These are phyloP conservation scores for Clitopilus passeckerianus DNA, from an alignment of 768 basidiomycete species.

Conservation along the genomic window DNA sequence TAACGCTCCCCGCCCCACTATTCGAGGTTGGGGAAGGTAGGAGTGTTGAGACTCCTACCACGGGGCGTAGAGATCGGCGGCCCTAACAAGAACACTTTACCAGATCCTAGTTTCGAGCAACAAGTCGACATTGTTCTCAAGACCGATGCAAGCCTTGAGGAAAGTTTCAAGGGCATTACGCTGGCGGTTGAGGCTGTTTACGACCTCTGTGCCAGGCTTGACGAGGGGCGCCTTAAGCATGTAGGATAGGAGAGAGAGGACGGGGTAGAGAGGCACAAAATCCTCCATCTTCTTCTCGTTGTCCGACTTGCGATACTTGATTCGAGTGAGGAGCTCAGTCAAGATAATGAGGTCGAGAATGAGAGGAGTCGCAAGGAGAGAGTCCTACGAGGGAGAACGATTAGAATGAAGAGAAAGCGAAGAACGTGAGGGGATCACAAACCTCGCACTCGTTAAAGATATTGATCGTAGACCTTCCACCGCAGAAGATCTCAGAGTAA, in stretches of 20 bases:
- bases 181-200: slow-evolving; percentile 94
- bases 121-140: slow-evolving; percentile 81
- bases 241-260: slow-evolving; percentile 90
- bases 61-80: neutral
- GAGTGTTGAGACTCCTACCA: neutral
- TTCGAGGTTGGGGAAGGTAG: neutral
- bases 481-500: slow-evolving; percentile 97
- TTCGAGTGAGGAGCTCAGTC: slow-evolving; percentile 88
- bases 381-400: slow-evolving; percentile 55
- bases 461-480: slow-evolving; percentile 89
- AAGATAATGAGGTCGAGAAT: slow-evolving; percentile 93
- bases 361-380: slow-evolving; percentile 90
- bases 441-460: slow-evolving; percentile 98
- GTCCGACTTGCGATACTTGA: slow-evolving; percentile 72
- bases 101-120: slow-evolving; percentile 85
- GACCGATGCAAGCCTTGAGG: slow-evolving; percentile 90
- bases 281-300: slow-evolving; percentile 32
- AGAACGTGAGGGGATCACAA: slow-evolving; percentile 11
- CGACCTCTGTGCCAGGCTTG: slow-evolving; percentile 89
- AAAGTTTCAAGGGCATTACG: slow-evolving; percentile 90
- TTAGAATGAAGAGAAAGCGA: slow-evolving; percentile 4
- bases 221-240: slow-evolving; percentile 99
- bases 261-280: slow-evolving; percentile 82
- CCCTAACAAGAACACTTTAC: slow-evolving; percentile 32
- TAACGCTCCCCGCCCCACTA: neutral